Evolutionary conservation across 164 flowering plant species (phyloP).

Genomic region (Vitis amurensis): DNA sequence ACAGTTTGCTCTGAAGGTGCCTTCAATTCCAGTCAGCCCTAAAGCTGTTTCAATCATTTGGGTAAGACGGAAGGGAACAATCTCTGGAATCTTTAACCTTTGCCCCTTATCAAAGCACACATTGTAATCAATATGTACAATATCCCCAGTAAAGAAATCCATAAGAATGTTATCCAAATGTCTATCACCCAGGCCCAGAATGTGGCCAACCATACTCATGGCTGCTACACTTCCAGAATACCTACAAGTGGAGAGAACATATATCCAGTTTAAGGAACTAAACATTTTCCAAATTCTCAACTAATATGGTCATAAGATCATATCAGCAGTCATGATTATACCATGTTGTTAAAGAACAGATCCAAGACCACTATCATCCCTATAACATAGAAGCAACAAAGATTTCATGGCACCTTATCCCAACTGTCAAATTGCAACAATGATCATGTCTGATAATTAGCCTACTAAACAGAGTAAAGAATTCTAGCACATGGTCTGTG

Average conservation of each 20-base stretch:
- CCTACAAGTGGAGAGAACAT: slow-evolving; percentile 40
- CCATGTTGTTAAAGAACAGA: neutral
- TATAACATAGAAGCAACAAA: neutral
- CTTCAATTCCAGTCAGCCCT: slow-evolving; percentile 92
- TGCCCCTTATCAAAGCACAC: slow-evolving; percentile 96
- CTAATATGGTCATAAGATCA: neutral
- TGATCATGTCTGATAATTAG: neutral
- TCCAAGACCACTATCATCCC: neutral
- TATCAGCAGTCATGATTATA: neutral
- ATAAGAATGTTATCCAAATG: slow-evolving; percentile 96
- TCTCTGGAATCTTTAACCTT: slow-evolving; percentile 91
- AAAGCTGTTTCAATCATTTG: slow-evolving; percentile 92
- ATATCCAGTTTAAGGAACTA: neutral
- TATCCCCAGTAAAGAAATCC: slow-evolving; percentile 85
- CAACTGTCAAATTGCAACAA: neutral
- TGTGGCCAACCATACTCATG: slow-evolving; percentile 96
- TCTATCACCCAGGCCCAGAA: slow-evolving; percentile 93
- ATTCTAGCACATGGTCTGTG: neutral
- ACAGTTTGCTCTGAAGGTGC: slow-evolving; percentile 86
- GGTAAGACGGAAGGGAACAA: slow-evolving; percentile 97
- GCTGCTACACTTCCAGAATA: slow-evolving; percentile 93
- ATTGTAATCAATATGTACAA: slow-evolving; percentile 96
- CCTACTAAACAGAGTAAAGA: neutral
- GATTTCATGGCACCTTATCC: neutral
- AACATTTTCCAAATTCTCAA: neutral